Base-by-base conservation (phyloP, 306 rosid genomes). In the Chamaecrista fasciculata region DNA sequence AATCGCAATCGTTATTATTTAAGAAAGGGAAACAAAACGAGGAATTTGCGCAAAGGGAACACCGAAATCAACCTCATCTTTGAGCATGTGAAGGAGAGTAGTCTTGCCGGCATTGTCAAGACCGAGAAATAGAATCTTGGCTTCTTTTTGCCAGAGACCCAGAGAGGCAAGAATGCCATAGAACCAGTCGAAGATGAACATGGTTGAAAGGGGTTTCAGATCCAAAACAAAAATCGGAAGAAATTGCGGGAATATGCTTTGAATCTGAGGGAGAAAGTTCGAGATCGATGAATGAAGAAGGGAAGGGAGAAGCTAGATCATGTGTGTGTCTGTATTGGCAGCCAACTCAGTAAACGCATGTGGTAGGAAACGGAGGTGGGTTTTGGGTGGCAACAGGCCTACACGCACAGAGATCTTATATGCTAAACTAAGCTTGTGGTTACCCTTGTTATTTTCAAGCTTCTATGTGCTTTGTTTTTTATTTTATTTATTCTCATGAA, bases 81-180 rank as follows among this genome's bases (percentile, higher is more conserved):
- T 90, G 66, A 90, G 87, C 97, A 90, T 90, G 78, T 87, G 92
- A 79, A 90, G 95, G 73, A 90, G 84, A 73, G 96, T 87, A 64
- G 96, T 90, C 74, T 90, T 90, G n/a, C 96, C 96, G 69, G 95
- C 83, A 72, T 90, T 87, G 76, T 87, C 96, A 21, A 90, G 96
- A 62, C 96, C 96, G 1, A 90, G 75, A 74, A 90, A 90, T 62
- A 90, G 78, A 82, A 90, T 90, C 85, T 87, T 90, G 16, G 94
- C 96, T 70, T 90, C 96, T 53, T 90, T 90, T 33, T 90, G 95
- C 90, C 87, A 90, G 4, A 90, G 88, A 58, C 96, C 96, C 1
- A 87, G 92, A 14, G 96, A 90, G 0, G 96, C 87, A 3, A 87
- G 73, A 79, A 90, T 79, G 55, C 95, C 96, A 78, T 90, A 90